Conservation (phyloP, 2,329 filamentous ascomycete species). For the Diplodia sapinea region DNA sequence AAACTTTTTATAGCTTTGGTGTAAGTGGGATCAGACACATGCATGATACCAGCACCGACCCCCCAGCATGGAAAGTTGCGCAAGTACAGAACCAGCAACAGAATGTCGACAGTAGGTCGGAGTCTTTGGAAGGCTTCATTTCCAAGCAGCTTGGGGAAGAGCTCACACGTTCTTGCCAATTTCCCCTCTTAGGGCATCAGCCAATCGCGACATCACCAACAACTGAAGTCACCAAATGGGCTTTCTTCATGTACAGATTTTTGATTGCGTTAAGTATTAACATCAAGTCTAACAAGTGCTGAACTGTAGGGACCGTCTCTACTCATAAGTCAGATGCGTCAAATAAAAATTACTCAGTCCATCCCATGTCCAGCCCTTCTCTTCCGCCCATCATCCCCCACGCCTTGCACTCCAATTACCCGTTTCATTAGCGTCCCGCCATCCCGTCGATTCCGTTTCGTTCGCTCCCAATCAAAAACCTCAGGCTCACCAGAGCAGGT, state of each 20-base stretch:
- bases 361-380: not conserved
- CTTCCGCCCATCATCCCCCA: not conserved
- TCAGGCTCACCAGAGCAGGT: not conserved
- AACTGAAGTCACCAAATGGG: not conserved
- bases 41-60: no score
- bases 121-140: no score
- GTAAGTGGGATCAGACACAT: no score
- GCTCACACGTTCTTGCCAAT: no score
- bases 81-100: no score
- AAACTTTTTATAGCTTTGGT: no score
- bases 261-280: not conserved
- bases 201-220: not conserved
- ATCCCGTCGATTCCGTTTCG: not conserved
- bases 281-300: constrained; percentile 5
- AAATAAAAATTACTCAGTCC: not conserved
- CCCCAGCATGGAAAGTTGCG: no score
- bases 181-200: not conserved
- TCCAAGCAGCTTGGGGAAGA: no score
- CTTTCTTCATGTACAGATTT: not conserved
- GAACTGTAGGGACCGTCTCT: constrained; percentile 13
- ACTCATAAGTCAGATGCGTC: not conserved
- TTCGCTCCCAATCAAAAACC: no score
- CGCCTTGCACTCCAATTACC: no score
- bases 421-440: not conserved
- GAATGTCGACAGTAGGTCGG: no score